Base-by-base conservation (phyloP, 768 basidiomycete genomes). In the Sarcomyxa edulis region DNA sequence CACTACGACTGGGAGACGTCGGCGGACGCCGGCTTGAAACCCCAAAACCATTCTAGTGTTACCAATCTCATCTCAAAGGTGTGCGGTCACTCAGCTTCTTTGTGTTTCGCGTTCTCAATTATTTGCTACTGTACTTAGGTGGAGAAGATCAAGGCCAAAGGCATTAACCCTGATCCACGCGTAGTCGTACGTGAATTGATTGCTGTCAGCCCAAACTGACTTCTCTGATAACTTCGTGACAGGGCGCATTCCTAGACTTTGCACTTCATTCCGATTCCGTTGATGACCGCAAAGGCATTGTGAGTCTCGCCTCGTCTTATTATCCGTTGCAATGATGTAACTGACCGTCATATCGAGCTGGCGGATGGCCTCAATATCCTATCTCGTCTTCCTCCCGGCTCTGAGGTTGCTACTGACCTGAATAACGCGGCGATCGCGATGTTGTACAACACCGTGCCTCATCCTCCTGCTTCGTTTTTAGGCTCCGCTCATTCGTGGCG, bases 391-490 rank as follows among this genome's bases (percentile, higher is more conserved):
- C 45, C 53, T 32, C 48, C 59, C 8, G 25, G 43, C 21, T 28
- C 43, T 5, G 37, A 36, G 7, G 28, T 52, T n/a, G 42, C 44
- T 46, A 15, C 32, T 59, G 32, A 51, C 52, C 26, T 49, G 57
- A 29, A 47, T 48, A 4, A 31, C 25, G 27, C 22, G 6, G 49
- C 48, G 1, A 50, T 71, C 43, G 66, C 61, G 58, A 44, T 69
- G 45, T 59, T 69, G 6, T 76, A 78, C 52, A 77, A 81, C 52
- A 71, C 83, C 11, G 64, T 79, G 11, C 79, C 80, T 26, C 81
- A 82, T 18, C 59, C 62, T 24, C 62, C 62, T 7, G 62, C 58
- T 11, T 53, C 66, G 0, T 59, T 52, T 38, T 46, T 66, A 26
- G 69, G 71, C 2, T 56, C 57, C 14, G 37, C 43, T 1, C 39